Conservation (phyloP, 2,329 filamentous ascomycete genomes). For the Xylaria sp. region DNA sequence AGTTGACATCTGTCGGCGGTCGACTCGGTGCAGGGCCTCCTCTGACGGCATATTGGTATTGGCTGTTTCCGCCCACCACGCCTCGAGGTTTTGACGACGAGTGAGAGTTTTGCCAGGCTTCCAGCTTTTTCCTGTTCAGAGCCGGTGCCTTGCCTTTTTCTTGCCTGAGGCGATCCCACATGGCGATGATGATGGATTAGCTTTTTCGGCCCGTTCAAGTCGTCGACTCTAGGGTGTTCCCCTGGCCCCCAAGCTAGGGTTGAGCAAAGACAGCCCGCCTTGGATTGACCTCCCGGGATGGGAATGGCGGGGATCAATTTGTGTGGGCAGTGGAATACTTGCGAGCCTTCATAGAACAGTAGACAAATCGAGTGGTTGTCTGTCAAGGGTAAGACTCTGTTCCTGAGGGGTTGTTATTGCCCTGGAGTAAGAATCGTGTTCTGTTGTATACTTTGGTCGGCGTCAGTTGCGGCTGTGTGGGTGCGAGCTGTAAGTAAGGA, state of each 20-base stretch:
- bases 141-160: constrained; percentile 42
- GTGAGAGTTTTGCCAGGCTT: constrained; percentile 49
- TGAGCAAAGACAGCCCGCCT: background rate
- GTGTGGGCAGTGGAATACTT: background rate
- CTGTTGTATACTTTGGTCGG: background rate
- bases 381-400: background rate
- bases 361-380: background rate
- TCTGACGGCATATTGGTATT: constrained; percentile 52
- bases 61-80: constrained; percentile 50
- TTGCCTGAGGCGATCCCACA: constrained; percentile 54
- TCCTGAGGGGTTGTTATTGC: background rate
- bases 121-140: constrained; percentile 47
- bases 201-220: background rate
- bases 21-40: constrained; percentile 51
- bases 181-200: constrained; percentile 39
- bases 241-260: constrained; percentile 17
- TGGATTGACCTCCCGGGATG: constrained; percentile 30
- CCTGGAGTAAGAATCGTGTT: background rate
- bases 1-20: constrained; percentile 49
- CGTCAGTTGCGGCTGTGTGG: background rate
- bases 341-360: background rate
- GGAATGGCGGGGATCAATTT: background rate
- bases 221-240: constrained; percentile 4
- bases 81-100: constrained; percentile 40
- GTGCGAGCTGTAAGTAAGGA: background rate